Evolutionary conservation across 345 rosid species (phyloP), one percentile per base, ranked within the genome.

Genomic region (Acer yangbiense): DNA sequence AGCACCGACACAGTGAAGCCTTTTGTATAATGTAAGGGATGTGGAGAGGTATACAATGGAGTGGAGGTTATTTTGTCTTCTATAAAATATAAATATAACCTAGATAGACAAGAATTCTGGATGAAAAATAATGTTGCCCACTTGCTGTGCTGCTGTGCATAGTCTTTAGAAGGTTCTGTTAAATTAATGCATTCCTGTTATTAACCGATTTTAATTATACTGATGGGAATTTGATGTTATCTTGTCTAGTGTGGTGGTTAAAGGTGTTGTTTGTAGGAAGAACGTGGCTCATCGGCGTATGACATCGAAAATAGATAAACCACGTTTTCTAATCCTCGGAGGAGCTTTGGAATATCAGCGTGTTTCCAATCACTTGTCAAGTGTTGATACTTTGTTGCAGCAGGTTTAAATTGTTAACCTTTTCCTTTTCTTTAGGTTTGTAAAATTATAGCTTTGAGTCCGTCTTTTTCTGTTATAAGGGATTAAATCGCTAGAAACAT

Each of bases 301-400:
- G 98, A 90, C 90, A 44, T 87, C 98, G 46, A 94, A 91, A 78
- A 88, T 93, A 66, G 92, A 89, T 78, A 94, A 89, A 82, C 94
- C 97, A 10, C 95, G 92, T 71, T 84, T 93, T 75, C 87, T 94
- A 76, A 90, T 93, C 52, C 94, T 94, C 68, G 97, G 93, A 79
- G 98, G 98, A 79, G 98, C 97, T 80, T 88, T 94, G 81, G 97
- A 94, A 84, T 94, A 94, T 84, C 98, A 94, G 85, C 97, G 98
- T 64, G 90, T 94, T 76, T 78, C 98, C 77, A 93, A 85, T 74
- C 92, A 88, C 83, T 86, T 94, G 78, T 94, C 98, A 39, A 93
- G 98, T 79, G 87, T 94, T 87, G 94, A 90, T 79, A 94, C 98
- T 29, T 84, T 94, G 84, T 84, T 94, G 78, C 97, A 91, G 85